phyloP scores from a whole-genome alignment of 2,329 filamentous ascomycete genomes.

The Septoria petroselini region DNA sequence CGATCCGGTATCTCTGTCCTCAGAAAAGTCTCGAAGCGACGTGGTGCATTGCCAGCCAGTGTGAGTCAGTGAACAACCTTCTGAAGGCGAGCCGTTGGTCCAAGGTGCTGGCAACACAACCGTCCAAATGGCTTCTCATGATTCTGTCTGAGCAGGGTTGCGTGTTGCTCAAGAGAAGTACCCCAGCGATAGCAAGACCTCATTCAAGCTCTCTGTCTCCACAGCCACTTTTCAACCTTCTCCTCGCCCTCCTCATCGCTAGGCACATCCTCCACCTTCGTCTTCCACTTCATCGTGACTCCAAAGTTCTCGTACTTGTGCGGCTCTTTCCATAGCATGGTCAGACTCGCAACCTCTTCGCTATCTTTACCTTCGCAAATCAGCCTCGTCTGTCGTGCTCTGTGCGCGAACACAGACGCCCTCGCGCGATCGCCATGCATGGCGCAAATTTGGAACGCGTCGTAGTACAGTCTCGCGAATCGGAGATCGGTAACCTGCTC shows the following conservation, averaged over 20 bases:
- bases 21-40: too few species aligned
- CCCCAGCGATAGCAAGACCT: not conserved
- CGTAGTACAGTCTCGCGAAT: conserved; percentile 28
- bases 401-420: conserved; percentile 24
- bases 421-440: conserved; percentile 28
- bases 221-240: conserved; percentile 20
- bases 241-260: not conserved
- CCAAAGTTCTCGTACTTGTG: conserved; percentile 26
- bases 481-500: conserved; percentile 26
- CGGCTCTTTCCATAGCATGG: conserved; percentile 20
- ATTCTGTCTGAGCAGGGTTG: too few species aligned
- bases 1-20: too few species aligned
- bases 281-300: conserved; percentile 26
- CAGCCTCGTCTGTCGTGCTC: conserved; percentile 20
- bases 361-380: conserved; percentile 29
- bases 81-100: too few species aligned
- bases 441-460: conserved; percentile 31
- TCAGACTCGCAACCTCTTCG: conserved; percentile 21
- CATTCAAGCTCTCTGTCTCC: conserved; percentile 7
- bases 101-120: too few species aligned
- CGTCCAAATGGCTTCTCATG: too few species aligned
- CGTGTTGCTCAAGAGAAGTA: too few species aligned
- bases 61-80: too few species aligned
- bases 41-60: too few species aligned
- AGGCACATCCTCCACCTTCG: conserved; percentile 19